phyloP scores from a whole-genome alignment of 2,329 filamentous ascomycete genomes.

The Trichoderma cornu-damae region DNA sequence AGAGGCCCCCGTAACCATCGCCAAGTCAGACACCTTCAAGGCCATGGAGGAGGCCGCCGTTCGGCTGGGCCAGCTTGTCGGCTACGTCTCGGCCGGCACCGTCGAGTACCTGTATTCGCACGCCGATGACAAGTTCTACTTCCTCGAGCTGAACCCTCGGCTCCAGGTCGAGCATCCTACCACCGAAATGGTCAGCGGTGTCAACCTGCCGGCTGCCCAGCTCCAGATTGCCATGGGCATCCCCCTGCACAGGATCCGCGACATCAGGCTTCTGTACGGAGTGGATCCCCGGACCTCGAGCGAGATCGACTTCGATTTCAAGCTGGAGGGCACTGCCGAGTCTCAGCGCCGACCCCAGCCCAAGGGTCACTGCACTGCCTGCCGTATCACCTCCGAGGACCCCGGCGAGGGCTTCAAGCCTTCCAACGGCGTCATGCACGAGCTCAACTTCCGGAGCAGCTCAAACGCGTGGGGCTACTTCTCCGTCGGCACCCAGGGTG shows the following conservation, averaged over 20 bases:
- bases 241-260: conserved; percentile 87
- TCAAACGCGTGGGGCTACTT: conserved; percentile 99
- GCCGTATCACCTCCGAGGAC: conserved; percentile 98
- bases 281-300: conserved; percentile 82
- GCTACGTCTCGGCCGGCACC: conserved; percentile 97
- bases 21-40: conserved; percentile 81
- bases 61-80: conserved; percentile 85
- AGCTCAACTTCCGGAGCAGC: conserved; percentile 96
- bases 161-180: conserved; percentile 99
- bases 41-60: conserved; percentile 97
- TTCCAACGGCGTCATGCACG: conserved; percentile 97
- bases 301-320: conserved; percentile 96
- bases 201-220: conserved; percentile 94
- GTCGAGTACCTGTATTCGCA: conserved; percentile 99
- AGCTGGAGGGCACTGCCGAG: conserved; percentile 73
- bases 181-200: conserved; percentile 98
- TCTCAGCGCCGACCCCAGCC: conserved; percentile 85
- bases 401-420: conserved; percentile 99
- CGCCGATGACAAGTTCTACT: conserved; percentile 98
- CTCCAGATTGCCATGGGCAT: conserved; percentile 99
- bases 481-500: conserved; percentile 92
- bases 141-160: conserved; percentile 96
- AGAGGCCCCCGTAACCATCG: conserved; percentile 95
- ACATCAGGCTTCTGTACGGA: conserved; percentile 94
- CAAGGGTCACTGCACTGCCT: conserved; percentile 96